These are phyloP conservation scores for Trametes pubescens DNA, from an alignment of 1,284 basidiomycete species.

Conservation along the genomic window DNA sequence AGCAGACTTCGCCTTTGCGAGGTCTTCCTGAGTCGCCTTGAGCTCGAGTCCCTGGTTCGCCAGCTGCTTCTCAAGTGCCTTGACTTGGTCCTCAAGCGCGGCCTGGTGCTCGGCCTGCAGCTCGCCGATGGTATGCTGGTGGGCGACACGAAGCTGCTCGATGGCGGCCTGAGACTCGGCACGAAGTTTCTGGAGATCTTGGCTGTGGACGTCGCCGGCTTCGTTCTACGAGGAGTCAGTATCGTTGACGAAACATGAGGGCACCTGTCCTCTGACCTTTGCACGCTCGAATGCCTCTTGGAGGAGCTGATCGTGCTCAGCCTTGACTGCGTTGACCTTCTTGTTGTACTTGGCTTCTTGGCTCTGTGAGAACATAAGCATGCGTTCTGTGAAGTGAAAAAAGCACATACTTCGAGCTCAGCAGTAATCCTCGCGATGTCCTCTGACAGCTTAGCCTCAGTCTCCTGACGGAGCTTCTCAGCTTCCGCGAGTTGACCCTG, in stretches of 20 bases:
- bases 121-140: slow-evolving; percentile 64
- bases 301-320: slow-evolving; percentile 70
- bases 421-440: slow-evolving; percentile 62
- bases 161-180: slow-evolving; percentile 69
- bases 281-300: slow-evolving; percentile 78
- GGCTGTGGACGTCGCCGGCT: slow-evolving; percentile 69
- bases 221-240: slow-evolving; percentile 56
- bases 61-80: slow-evolving; percentile 70
- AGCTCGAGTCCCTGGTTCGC: slow-evolving; percentile 70
- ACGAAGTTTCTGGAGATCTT: slow-evolving; percentile 75
- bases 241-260: background rate
- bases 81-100: slow-evolving; percentile 62
- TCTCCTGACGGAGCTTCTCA: slow-evolving; percentile 54
- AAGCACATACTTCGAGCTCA: slow-evolving; percentile 66
- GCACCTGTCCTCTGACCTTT: slow-evolving; percentile 57
- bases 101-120: slow-evolving; percentile 70
- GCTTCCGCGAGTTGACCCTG: slow-evolving; percentile 55
- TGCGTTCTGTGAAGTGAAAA: background rate
- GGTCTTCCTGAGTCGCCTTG: slow-evolving; percentile 83
- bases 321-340: slow-evolving; percentile 71
- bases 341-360: slow-evolving; percentile 74
- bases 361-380: slow-evolving; percentile 50
- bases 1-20: slow-evolving; percentile 73
- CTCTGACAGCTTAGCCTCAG: slow-evolving; percentile 64
- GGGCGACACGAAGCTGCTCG: slow-evolving; percentile 70